Base-by-base conservation (phyloP, 805 yeast genomes). In the Cyberlindnera maritima region DNA sequence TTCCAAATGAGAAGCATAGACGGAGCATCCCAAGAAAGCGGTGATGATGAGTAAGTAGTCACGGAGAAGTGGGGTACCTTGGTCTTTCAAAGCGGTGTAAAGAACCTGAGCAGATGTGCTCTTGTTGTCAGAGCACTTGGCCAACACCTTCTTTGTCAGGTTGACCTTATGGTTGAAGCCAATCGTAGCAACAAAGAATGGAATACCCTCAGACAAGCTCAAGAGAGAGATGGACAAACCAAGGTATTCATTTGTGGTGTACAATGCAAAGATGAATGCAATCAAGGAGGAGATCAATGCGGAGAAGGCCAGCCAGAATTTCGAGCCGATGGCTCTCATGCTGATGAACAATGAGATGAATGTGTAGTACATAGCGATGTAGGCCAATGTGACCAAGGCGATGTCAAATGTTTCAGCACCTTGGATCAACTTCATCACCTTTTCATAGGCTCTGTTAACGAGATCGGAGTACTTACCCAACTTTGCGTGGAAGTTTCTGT, bases 331-430 rank as follows among this genome's bases (percentile, higher is more conserved):
- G 43, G 74, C 70, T 55, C 69, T 70, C 94, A 92, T 84, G 56
- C 88, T 90, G 49, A 79, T 59, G 58, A 87, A 91, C 26, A 92
- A 76, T 50, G 81, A 81, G 49, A 79, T 68, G 56, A 92, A 77
- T 11, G 96, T 88, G 66, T 86, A 83, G 75, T 87, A 74, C 96
- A 91, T 90, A 40, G 95, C 95, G 23, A 80, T 57, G 65, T 92
- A 92, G 2, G 96, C 97, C 42, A 83, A 63, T 2, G 88, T 74
- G 42, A 94, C 83, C 48, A 91, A 74, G 13, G 81, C 80, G 34
- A 91, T 82, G 65, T 92, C 98, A 55, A 88, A 88, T 21, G 85
- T 79, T 56, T 91, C 96, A 15, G 97, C 94, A 50, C 85, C 83
- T 43, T 72, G 70, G 44, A 84, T 71, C 51, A 80, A 66, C 40